Base-by-base conservation (phyloP, 768 basidiomycete genomes). In the Termitomyces titanicus region DNA sequence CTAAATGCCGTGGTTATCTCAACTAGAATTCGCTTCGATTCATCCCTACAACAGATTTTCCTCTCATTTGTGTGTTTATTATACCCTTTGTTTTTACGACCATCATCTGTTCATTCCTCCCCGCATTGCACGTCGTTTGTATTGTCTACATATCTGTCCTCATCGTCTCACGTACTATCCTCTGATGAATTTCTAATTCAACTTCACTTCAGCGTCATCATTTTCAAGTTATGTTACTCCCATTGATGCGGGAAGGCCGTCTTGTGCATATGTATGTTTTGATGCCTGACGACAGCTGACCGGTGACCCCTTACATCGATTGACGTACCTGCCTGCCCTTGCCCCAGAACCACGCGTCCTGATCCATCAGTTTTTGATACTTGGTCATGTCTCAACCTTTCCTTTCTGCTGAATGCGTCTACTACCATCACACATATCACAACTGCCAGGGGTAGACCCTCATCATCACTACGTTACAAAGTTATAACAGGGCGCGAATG, bases 1-100 rank as follows among this genome's bases (percentile, higher is more conserved):
- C 79, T 61, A 90, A 89, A 73, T 98, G 95, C 74, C 89, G 95
- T 66, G 94, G 94, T 59, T 96, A 84, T 78, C 89, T 97, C 78
- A 97, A 97, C 76, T 98, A 89, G 83, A 81, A 51, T 65, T 57
- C 51, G 35, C 37, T 37, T 37, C 35, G 4, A 31, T 31, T 11
- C 44, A 27, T 29, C 18, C 33, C 22, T 25, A 35, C 47, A 47
- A 47, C 33, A 34, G 47, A 47, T 35, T 31, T 22, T 49, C 29
- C 55, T 29, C 55, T 42, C n/a, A n/a, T n/a, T 48, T 59, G 57
- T 63, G 58, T 59, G 58, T 55, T 53, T 59, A 33, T 38, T 51
- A 39, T 48, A 49, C 45, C 47, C 22, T 50, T 49, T 44, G 35
- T 43, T 37, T 27, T 35, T n/a, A 39, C 37, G 35, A 44, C 43